These are phyloP conservation scores for Rubroboletus satanas DNA, from an alignment of 768 basidiomycete genomes.

Conservation along the genomic window DNA sequence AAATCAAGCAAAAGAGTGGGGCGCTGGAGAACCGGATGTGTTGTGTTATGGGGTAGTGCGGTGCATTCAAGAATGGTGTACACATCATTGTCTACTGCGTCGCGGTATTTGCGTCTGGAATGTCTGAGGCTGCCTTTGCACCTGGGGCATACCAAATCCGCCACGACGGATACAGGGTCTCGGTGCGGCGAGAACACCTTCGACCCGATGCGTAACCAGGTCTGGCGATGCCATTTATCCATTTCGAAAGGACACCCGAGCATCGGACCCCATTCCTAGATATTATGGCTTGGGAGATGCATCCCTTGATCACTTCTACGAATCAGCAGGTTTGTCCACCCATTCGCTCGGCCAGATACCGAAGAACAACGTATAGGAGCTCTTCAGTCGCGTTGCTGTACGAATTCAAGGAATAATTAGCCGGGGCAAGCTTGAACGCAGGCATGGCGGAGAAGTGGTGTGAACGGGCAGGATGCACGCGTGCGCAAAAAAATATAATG, in stretches of 20 bases:
- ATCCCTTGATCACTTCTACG: not conserved
- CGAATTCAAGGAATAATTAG: not conserved
- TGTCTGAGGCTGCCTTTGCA: no score
- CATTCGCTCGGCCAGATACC: not conserved
- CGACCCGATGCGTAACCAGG: no score
- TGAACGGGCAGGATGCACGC: not conserved
- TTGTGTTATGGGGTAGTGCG: no score
- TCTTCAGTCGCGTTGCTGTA: not conserved
- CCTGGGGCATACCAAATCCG: not conserved
- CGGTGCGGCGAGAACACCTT: no score
- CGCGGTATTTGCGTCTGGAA: no score
- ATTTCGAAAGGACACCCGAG: not conserved
- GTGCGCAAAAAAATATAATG: no score
- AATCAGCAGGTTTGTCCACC: no score
- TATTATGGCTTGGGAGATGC: not conserved
- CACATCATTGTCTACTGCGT: no score
- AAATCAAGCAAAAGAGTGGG: not conserved
- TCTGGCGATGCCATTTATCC: no score
- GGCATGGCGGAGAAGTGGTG: not conserved
- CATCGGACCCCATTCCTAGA: not conserved
- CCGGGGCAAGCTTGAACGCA: not conserved
- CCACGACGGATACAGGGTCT: no score
- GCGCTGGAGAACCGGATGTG: no score
- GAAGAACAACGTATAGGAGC: not conserved
- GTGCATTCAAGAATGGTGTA: no score